Evolutionary conservation across 768 basidiomycete genomes (phyloP).

Genomic region (Pisolithus microcarpus): DNA sequence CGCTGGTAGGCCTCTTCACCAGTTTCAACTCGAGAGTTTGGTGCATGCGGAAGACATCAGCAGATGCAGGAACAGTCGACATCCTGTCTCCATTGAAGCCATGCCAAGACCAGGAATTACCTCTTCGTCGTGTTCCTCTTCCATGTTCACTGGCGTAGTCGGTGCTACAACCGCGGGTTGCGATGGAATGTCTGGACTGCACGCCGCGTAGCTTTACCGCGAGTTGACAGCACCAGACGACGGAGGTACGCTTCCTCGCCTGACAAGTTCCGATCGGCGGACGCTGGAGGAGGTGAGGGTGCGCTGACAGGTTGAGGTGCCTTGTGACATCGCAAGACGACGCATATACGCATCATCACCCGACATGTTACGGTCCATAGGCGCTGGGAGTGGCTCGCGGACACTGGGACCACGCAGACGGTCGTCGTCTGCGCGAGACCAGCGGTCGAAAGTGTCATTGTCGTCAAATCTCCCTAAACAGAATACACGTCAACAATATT

Average conservation of each 20-base stretch:
- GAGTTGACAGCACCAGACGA: constrained; percentile 60
- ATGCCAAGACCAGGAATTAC: constrained; percentile 17
- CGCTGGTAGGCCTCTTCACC: constrained; percentile 68
- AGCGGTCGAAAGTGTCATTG: constrained; percentile 39
- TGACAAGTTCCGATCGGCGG: constrained; percentile 41
- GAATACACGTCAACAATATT: constrained; percentile 20
- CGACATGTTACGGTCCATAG: constrained; percentile 44
- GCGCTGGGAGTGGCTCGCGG: constrained; percentile 24
- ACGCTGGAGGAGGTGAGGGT: constrained; percentile 28
- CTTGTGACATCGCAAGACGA: constrained; percentile 62
- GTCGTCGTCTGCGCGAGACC: constrained; percentile 50
- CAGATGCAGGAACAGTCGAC: not conserved
- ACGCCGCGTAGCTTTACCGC: constrained; percentile 12
- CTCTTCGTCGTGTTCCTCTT: constrained; percentile 16
- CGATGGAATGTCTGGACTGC: not conserved
- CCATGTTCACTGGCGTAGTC: constrained; percentile 10
- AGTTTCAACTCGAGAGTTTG: constrained; percentile 28
- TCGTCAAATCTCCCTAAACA: constrained; percentile 30
- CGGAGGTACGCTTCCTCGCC: constrained; percentile 80
- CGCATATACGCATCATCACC: constrained; percentile 81
- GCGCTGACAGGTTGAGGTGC: constrained; percentile 13
- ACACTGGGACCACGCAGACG: constrained; percentile 21
- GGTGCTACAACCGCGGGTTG: constrained; percentile 14
- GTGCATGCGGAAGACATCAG: not conserved
- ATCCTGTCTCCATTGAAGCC: constrained; percentile 1